Evolutionary conservation across 2,329 filamentous ascomycete species (phyloP), one percentile per base, ranked within the genome.

Genomic region (Grosmannia serpens): DNA sequence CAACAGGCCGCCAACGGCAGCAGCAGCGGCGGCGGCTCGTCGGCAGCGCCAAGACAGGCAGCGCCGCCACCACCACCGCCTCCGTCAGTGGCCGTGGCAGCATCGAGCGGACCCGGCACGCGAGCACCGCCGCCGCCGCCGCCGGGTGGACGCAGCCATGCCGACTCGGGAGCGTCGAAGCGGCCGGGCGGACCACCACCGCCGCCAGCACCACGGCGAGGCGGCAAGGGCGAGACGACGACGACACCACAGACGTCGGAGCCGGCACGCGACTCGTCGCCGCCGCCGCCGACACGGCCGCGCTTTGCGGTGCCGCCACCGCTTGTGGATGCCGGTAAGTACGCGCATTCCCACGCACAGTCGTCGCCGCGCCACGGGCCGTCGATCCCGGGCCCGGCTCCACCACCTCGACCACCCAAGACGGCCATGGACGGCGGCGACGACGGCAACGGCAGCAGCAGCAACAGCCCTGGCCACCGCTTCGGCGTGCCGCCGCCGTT

Each of bases 321-420:
- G 2, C 74, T 97, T 60, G 84, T 89, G 58, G 91, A 96, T 70
- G 94, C 94, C 59, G 94, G 94, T 44, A 95, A 89, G 71, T 94
- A 84, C 68, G 90, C 87, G 4, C 78, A 85, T 73, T 72, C 58
- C 68, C 80, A 70, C 65, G 75, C 67, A 71, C 77, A 67, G 70
- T 74, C 61, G 69, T 78, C 67, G 69, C 74, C 62, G 68, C 75
- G 64, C 67, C 72, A 69, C 17, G 67, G 65, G 58, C 78, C 64
- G 65, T 65, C 76, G 11, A 76, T 76, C 54, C 76, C 83, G 33
- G 85, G 81, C 1, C 86, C 86, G 31, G 82, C 84, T 27, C 85
- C 86, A 44, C 86, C 86, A 13, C 85, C 83, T 17, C 75, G 83
- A 59, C 87, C 87, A 13, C 80, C 85, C 4, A 89, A 90, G 70